Base-by-base conservation (phyloP, 2,329 filamentous ascomycete species). In the Fusarium sambucinum region DNA sequence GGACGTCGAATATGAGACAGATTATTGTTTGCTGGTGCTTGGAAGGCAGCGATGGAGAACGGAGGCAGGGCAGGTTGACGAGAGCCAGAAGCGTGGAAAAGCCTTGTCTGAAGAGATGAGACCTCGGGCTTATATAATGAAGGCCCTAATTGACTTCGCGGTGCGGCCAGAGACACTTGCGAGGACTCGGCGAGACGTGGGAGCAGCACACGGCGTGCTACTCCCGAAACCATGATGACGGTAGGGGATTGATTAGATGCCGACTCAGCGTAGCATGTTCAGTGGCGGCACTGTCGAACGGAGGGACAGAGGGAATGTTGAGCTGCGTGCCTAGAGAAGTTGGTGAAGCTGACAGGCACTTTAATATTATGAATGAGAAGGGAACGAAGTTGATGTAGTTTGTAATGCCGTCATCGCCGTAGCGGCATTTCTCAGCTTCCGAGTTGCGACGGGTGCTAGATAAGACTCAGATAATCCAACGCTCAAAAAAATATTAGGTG, bases 141-240 rank as follows among this genome's bases (percentile, higher is more conserved):
- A 64, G 70, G 59, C 54, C 62, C 61, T 55, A 69, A 57, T 68
- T 70, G 63, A 62, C 58, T 68, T 47, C 69, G 67, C 62, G 74
- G 63, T 55, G 66, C 59, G 38, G 66, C 52, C 47, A 71, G 53
- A 58, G 69, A 59, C 55, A 68, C 61, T 59, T 75, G 72, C 45
- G 71, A 67, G 77, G 73, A 73, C 67, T 78, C 77, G 70, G 77
- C 78, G 76, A 81, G 78, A 74, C 80, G 80, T 66, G 83, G 83
- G 78, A 84, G 79, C 79, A 85, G 79, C 78, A 79, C 79, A 74
- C 81, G 82, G 72, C 83, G 83, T 74, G 83, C 79, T 75, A 80
- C 80, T 77, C 81, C 83, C 79, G 82, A 80, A 77, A 80, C 81
- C 84, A 86, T 86, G 71, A 72, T 81, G 74, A 75, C 71, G 64